Evolutionary conservation across 106 monocot species (phyloP).

Genomic region (Phalaenopsis equestris): DNA sequence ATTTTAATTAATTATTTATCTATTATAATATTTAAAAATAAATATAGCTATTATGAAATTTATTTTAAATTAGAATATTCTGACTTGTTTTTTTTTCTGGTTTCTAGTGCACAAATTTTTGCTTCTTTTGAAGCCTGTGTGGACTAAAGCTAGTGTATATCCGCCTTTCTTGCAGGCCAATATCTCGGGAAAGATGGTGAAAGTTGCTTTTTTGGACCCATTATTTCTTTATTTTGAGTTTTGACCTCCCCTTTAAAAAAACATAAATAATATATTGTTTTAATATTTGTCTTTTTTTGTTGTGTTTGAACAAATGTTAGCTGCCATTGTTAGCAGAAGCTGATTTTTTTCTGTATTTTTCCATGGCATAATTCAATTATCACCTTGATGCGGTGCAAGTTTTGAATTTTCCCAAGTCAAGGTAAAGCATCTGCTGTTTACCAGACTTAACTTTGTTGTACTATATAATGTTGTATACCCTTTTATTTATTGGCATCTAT

Average conservation of each 20-base stretch:
- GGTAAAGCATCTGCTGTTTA: background rate
- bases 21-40: too few species aligned
- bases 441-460: background rate
- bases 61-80: too few species aligned
- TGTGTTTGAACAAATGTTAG: background rate
- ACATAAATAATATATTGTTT: slow-evolving; percentile 2
- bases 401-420: slow-evolving; percentile 2
- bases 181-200: slow-evolving; percentile 13
- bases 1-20: too few species aligned
- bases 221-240: slow-evolving; percentile 1
- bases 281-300: background rate
- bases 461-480: background rate
- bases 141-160: background rate
- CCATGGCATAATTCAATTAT: background rate
- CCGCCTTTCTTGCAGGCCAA: background rate
- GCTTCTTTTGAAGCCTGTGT: too few species aligned
- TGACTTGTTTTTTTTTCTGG: too few species aligned
- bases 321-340: background rate
- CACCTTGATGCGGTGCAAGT: slow-evolving; percentile 6
- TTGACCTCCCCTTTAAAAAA: background rate
- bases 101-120: too few species aligned
- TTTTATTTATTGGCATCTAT: background rate
- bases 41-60: too few species aligned
- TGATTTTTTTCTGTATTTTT: background rate
- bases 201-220: background rate